These are phyloP conservation scores for Amniculicola lignicola DNA, from an alignment of 495 filamentous ascomycete genomes.

Conservation along the genomic window DNA sequence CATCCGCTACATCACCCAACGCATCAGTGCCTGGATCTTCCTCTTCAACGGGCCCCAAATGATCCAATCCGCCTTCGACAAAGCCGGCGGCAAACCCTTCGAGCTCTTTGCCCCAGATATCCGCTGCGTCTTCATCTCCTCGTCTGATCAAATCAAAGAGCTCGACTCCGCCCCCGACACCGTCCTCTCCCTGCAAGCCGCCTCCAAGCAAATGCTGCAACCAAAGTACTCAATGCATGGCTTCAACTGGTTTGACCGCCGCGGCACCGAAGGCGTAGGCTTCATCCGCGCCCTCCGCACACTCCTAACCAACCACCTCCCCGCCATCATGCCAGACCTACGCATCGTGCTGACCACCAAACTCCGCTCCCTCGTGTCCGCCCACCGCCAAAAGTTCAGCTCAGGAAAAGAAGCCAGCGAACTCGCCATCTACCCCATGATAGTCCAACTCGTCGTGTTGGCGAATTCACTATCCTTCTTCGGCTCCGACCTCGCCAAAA, in stretches of 20 bases:
- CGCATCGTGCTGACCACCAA: background rate
- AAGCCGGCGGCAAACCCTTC: background rate
- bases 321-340: background rate
- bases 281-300: slow-evolving; percentile 3
- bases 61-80: background rate
- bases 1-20: too few species aligned
- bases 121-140: background rate
- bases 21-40: background rate
- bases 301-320: slow-evolving; percentile 1
- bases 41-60: background rate
- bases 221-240: slow-evolving; percentile 13
- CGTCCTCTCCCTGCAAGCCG: slow-evolving; percentile 4
- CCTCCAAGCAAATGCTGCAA: slow-evolving; percentile 10
- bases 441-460: background rate
- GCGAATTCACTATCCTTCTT: background rate
- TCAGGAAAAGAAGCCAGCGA: background rate
- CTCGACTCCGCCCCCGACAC: background rate
- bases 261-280: slow-evolving; percentile 5
- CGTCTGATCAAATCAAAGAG: slow-evolving; percentile 1
- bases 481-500: background rate
- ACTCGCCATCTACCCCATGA: background rate
- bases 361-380: background rate
- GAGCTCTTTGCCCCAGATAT: background rate
- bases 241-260: slow-evolving; percentile 12
- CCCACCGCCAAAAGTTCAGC: background rate